Evolutionary conservation across 2,329 filamentous ascomycete genomes (phyloP), one percentile per base, ranked within the genome.

Genomic region (Epichloe festucae): DNA sequence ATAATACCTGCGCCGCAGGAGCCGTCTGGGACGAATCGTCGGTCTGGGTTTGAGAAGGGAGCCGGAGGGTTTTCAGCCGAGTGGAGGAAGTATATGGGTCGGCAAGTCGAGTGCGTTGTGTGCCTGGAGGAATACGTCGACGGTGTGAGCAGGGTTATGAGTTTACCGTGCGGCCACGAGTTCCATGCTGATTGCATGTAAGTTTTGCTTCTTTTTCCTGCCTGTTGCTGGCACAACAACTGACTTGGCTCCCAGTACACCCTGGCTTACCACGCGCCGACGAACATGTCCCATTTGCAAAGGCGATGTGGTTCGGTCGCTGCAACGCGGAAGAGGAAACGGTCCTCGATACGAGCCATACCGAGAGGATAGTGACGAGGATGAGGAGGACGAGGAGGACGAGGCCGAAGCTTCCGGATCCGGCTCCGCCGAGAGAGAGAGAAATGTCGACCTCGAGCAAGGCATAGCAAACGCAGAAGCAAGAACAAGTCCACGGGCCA

Each of bases 231-330:
- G 15, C 38, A 42, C 39, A 19, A 21, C 51, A 19, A 21, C 51
- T 53, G 45, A 53, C 52, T 3, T 27, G 14, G 15, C 14, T 41
- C 58, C 21, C 57, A 95, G 89, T 64, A 97, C 93, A 4, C 93
- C 93, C 2, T 98, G 93, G 93, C 74, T 98, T 49, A 96, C 91
- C 0, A 97, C 90, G 15, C 84, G 91, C 47, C 85, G 93, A 56
- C 84, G 93, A 56, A 98, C 93, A n/a, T 98, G 93, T 62, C 93
- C 93, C 0, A 97, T 98, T 54, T 98, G 93, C 73, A 98, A 98
- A 72, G 89, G 90, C 47, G 93, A 98, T 64, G 93, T 98, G 38
- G 91, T 98, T 15, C 73, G 78, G 34, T 82, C 79, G 8, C 67
- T 89, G 56, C 77, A 81, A 17, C 74, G 73, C 35, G 73, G 74